phyloP scores from a whole-genome alignment of 2,329 filamentous ascomycete species.

The Sphaerulina musiva region DNA sequence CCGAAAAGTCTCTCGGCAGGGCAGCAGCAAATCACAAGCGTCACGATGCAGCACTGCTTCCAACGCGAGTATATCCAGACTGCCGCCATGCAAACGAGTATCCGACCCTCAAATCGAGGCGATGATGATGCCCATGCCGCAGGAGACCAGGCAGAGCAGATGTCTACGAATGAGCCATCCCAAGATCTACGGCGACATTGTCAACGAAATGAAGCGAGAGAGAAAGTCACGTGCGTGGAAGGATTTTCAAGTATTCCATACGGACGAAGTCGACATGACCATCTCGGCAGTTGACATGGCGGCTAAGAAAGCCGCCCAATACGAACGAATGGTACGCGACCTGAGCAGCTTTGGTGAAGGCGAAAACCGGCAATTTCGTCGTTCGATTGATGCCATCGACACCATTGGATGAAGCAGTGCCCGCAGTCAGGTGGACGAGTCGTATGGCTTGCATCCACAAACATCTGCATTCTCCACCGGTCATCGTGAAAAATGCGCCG shows the following conservation, averaged over 20 bases:
- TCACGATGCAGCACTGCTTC: constrained; percentile 26
- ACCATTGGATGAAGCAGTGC: constrained; percentile 23
- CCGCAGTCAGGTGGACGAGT: not conserved
- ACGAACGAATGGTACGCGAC: constrained; percentile 25
- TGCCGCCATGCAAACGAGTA: constrained; percentile 29
- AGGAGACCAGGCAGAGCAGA: constrained; percentile 23
- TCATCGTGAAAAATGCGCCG: not conserved
- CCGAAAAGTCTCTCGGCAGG: constrained; percentile 19
- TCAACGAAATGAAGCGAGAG: constrained; percentile 29
- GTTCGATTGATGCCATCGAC: constrained; percentile 20
- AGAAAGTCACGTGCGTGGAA: constrained; percentile 32
- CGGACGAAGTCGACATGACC: constrained; percentile 30
- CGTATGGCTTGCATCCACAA: not conserved
- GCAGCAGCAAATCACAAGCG: constrained; percentile 22
- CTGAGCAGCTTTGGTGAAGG: constrained; percentile 24
- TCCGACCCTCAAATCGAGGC: constrained; percentile 30
- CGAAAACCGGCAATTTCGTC: constrained; percentile 5
- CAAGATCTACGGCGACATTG: constrained; percentile 31
- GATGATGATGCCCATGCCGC: constrained; percentile 33
- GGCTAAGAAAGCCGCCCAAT: constrained; percentile 23
- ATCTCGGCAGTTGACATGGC: constrained; percentile 28
- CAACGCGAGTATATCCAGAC: constrained; percentile 30
- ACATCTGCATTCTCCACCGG: not conserved
- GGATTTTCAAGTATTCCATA: constrained; percentile 31
- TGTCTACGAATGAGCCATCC: constrained; percentile 31